Percentiles rank a stretch among this genome's conserved stretches.
Evolutionary conservation across 108 stramenopile genomes (phyloP).

Genomic region (Thalassiosira profunda): DNA sequence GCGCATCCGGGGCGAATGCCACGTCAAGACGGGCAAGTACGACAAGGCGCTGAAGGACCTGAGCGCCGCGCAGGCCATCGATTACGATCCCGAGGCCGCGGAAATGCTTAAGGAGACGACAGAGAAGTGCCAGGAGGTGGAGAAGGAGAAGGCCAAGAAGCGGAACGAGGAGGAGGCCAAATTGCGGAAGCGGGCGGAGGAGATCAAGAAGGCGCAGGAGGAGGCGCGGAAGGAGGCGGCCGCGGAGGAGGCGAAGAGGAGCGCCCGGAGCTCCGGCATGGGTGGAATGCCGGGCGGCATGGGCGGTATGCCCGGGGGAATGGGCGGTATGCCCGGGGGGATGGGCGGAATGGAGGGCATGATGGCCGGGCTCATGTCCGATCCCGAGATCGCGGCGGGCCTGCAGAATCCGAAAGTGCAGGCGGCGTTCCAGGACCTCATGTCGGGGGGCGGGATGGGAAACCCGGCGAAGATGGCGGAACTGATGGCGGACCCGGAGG

Average conservation of each 20-base stretch:
- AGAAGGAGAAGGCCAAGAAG: constrained; percentile 56
- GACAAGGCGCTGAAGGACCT: constrained; percentile 56
- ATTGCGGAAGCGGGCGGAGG: constrained; percentile 77
- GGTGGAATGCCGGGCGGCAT: constrained; percentile 33
- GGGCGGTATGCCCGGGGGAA: constrained; percentile 59
- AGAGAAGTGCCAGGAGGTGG: constrained; percentile 56
- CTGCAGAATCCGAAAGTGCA: constrained; percentile 91
- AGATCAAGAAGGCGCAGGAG: constrained; percentile 75
- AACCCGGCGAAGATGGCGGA: constrained; percentile 88
- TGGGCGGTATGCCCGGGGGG: constrained; percentile 59
- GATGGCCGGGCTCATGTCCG: constrained; percentile 79
- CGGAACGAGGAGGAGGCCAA: constrained; percentile 82
- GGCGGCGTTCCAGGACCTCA: constrained; percentile 80
- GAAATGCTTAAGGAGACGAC: constrained; percentile 70
- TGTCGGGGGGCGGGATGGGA: constrained; percentile 80
- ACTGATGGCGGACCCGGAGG: constrained; percentile 91
- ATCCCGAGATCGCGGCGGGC: constrained; percentile 66
- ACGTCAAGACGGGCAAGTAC: constrained; percentile 50
- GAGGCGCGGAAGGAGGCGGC: constrained; percentile 53
- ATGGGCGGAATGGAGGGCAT: constrained; percentile 70
- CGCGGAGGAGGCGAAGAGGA: constrained; percentile 31
- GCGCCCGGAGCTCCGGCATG: constrained; percentile 18
- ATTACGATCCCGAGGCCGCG: constrained; percentile 89
- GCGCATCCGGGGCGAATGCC: constrained; percentile 78
- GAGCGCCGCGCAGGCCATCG: constrained; percentile 79